Evolutionary conservation across 805 yeast genomes (phyloP).

Genomic region (Pichia nakasei): DNA sequence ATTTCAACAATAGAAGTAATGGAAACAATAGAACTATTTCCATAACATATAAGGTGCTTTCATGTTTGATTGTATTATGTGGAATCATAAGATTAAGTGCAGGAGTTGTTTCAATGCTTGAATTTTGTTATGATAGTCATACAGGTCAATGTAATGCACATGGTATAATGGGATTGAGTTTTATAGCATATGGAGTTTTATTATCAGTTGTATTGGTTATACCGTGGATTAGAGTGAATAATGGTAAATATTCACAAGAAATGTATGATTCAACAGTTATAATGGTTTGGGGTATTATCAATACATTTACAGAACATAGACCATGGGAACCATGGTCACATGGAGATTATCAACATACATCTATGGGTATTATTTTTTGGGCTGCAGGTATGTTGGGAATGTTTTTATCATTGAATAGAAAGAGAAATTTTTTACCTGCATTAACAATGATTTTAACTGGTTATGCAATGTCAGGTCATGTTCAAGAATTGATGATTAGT

Average conservation of each 20-base stretch:
- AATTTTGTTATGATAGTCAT: slow-evolving; percentile 76
- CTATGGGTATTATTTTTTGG: slow-evolving; percentile 98
- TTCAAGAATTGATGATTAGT: slow-evolving; percentile 64
- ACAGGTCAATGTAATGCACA: slow-evolving; percentile 96
- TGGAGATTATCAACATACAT: slow-evolving; percentile 91
- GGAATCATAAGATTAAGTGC: slow-evolving; percentile 78
- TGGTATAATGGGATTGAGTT: slow-evolving; percentile 93
- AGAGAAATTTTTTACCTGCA: slow-evolving; percentile 72
- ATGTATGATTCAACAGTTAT: slow-evolving; percentile 74
- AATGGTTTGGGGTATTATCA: slow-evolving; percentile 86
- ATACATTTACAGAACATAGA: slow-evolving; percentile 92
- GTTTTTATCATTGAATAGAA: slow-evolving; percentile 58
- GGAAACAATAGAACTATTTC: slow-evolving; percentile 17
- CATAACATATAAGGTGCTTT: slow-evolving; percentile 34
- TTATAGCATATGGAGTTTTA: slow-evolving; percentile 70
- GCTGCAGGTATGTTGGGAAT: slow-evolving; percentile 85
- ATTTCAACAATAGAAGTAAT: slow-evolving; percentile 2
- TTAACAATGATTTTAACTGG: slow-evolving; percentile 81
- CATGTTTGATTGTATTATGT: slow-evolving; percentile 39
- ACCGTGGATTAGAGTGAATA: slow-evolving; percentile 60
- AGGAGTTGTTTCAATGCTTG: slow-evolving; percentile 77
- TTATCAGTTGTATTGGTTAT: slow-evolving; percentile 56
- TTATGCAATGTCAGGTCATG: slow-evolving; percentile 89
- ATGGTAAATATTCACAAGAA: slow-evolving; percentile 62
- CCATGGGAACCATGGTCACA: slow-evolving; percentile 88